Percentiles rank a stretch among this genome's conserved stretches.
Evolutionary conservation across 768 basidiomycete species (phyloP).

Genomic region (Sistotremastrum suecicum): DNA sequence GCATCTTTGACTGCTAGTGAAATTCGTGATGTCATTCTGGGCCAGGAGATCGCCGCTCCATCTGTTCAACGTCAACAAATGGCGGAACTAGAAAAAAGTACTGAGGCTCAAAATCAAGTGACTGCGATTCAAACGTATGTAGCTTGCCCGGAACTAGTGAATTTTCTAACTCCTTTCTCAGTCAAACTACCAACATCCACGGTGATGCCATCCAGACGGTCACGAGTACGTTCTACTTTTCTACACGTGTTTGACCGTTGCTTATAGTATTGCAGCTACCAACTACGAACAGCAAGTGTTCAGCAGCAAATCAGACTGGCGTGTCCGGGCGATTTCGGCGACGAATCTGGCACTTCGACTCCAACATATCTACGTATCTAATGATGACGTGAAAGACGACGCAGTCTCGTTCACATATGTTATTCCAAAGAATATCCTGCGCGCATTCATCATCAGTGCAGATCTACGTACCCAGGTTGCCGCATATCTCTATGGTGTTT

Average conservation of each 20-base stretch:
- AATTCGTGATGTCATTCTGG: constrained; percentile 95
- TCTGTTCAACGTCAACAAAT: constrained; percentile 97
- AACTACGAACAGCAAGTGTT: constrained; percentile 99
- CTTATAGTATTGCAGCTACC: constrained; percentile 39
- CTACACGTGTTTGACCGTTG: neutral
- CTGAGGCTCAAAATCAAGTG: constrained; percentile 87
- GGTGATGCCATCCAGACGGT: constrained; percentile 93
- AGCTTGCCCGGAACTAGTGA: neutral
- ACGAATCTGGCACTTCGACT: constrained; percentile 92
- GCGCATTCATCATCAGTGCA: constrained; percentile 83
- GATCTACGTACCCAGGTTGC: constrained; percentile 96
- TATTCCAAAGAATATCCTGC: constrained; percentile 91
- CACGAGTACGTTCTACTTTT: constrained; percentile 46
- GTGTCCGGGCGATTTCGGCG: constrained; percentile 93
- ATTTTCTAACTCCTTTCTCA: constrained; percentile 13
- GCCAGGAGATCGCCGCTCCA: constrained; percentile 95
- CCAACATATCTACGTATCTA: constrained; percentile 98
- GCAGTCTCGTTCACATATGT: constrained; percentile 91
- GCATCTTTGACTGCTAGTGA: constrained; percentile 94
- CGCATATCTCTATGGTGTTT: constrained; percentile 83
- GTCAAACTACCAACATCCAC: constrained; percentile 94
- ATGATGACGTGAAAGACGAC: constrained; percentile 98
- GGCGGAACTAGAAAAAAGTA: constrained; percentile 96
- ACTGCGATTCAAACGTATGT: constrained; percentile 85
- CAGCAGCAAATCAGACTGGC: constrained; percentile 99